Evolutionary conservation across 768 basidiomycete species (phyloP).

Genomic region (Rhodotorula paludigena): DNA sequence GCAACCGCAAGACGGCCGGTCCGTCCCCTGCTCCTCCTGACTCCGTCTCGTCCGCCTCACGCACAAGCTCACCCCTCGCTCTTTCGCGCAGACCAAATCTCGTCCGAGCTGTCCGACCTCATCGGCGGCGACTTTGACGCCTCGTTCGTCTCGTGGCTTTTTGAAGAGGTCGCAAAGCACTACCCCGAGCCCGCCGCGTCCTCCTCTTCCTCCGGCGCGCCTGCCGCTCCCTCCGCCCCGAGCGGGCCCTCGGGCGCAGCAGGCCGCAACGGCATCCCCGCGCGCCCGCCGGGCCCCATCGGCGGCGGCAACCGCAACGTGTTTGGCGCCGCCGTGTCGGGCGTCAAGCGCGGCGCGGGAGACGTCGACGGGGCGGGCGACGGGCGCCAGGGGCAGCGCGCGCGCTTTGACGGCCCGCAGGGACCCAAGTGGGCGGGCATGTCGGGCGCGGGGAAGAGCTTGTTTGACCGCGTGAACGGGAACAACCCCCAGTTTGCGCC

Average conservation of each 20-base stretch:
- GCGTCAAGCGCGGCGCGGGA: slow-evolving; percentile 38
- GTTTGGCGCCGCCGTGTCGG: slow-evolving; percentile 39
- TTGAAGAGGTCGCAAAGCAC: slow-evolving; percentile 58
- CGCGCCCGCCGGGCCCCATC: slow-evolving; percentile 1
- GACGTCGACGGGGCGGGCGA: slow-evolving; percentile 4
- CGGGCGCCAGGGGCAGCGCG: slow-evolving; percentile 17
- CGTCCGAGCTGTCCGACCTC: slow-evolving; percentile 75
- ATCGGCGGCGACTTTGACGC: slow-evolving; percentile 77
- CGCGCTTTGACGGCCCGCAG: slow-evolving; percentile 7
- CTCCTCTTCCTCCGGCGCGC: slow-evolving; percentile 39
- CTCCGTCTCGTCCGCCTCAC: background rate
- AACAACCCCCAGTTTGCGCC: slow-evolving; percentile 32
- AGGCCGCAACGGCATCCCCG: background rate
- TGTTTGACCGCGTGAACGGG: slow-evolving; percentile 33
- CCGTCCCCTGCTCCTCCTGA: background rate
- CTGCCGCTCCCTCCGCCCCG: slow-evolving; percentile 28
- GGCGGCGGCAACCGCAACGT: slow-evolving; percentile 16
- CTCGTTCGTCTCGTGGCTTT: slow-evolving; percentile 84
- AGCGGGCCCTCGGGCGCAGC: background rate
- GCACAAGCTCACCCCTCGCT: background rate
- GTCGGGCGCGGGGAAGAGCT: background rate
- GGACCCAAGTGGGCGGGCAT: slow-evolving; percentile 20
- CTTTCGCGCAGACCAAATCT: slow-evolving; percentile 61
- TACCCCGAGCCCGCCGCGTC: slow-evolving; percentile 35
- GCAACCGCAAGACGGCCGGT: slow-evolving; percentile 37